Base-by-base conservation (phyloP, 805 yeast species). In the Ogataea corticis region DNA sequence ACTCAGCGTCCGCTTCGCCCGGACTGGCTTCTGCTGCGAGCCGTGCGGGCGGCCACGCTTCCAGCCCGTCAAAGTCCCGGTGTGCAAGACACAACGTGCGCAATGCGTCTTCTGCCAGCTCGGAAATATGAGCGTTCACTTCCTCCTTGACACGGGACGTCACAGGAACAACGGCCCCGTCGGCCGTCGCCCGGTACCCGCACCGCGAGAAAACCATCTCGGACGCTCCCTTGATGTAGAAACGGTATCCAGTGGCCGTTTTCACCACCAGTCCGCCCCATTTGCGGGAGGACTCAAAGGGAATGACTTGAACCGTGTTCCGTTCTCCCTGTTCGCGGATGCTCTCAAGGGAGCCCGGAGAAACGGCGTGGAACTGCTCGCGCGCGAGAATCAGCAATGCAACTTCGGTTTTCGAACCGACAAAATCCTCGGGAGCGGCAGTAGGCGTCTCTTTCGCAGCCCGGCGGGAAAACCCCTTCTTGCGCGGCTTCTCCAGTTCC, bases 331-430 rank as follows among this genome's bases (percentile, higher is more conserved):
- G 50, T 48, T 84, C 72, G 51, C 79, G 63, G 17, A 64, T 65
- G 1, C 62, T 55, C 15, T 79, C 80, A 34, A 91, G 71, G 13
- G 61, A 33, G 10, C 69, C 51, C 21, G 65, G 68, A 14, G 69
- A 61, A 31, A 71, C 69, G 48, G 77, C 63, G 19, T 75, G 74
- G 49, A 89, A 72, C 36, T 75, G 71, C 36, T 76, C 72, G 33
- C 76, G 72, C 2, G 94, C 92, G 49, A 89, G 69, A 12, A 80
- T 70, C 32, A 94, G 72, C 45, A 94, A 66, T 0, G 99, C 97
- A 28, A 91, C 82, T 66, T 94, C 99, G 3, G 99, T 95, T 65
- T 94, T 94, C 46, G 95, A 87, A 6, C 99, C 99, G 39, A 90
- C 71, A 58, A 77, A 90, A 2, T 83, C 82, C 50, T 86, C 94